Evolutionary conservation across 805 yeast genomes (phyloP), one percentile per base, ranked within the genome.

Genomic region (Lipomyces starkeyi): DNA sequence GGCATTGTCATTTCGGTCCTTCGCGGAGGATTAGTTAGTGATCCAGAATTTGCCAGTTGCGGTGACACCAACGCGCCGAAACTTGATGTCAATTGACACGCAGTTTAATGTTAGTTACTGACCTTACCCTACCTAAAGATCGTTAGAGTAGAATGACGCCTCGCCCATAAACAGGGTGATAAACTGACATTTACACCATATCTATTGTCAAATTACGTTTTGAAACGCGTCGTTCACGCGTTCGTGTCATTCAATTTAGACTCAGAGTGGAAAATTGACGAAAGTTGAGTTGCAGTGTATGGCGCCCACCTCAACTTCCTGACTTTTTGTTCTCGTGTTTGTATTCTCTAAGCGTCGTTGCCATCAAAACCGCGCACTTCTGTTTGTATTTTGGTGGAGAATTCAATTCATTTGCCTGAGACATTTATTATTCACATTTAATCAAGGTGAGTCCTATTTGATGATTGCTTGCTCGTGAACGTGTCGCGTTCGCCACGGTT

Each of bases 221-320:
- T 8, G 7, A 6, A 53, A 25, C 56, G 56, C 56, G 56, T 53
- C 34, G 5, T 25, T 29, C 34, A 25, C 56, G 56, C 56, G 56
- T 53, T 53, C 29, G 56, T 13, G n/a, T 22, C 8, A 53, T 25
- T 49, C 20, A 53, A 53, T 53, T 20, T 49, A 49, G 14, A 29
- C 54, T 49, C 13, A 20, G 11, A 9, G 17, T 5, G 32, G 32
- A 29, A 29, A 29, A 29, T 29, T 29, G 32, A 29, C 32, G 32
- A 1, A 5, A 6, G 32, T 29, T 27, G 29, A 27, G 29, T 29
- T 29, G 32, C 27, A 27, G 32, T 29, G 32, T 29, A 4, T 29
- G 6, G 32, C 32, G 32, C 32, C 32, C 32, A 29, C 32, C 32
- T 17, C 13, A 14, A 43, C 49, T 43, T 43, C 6, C 58, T 22